phyloP scores from a whole-genome alignment of 2,329 filamentous ascomycete species.

The Penicillium polonicum region DNA sequence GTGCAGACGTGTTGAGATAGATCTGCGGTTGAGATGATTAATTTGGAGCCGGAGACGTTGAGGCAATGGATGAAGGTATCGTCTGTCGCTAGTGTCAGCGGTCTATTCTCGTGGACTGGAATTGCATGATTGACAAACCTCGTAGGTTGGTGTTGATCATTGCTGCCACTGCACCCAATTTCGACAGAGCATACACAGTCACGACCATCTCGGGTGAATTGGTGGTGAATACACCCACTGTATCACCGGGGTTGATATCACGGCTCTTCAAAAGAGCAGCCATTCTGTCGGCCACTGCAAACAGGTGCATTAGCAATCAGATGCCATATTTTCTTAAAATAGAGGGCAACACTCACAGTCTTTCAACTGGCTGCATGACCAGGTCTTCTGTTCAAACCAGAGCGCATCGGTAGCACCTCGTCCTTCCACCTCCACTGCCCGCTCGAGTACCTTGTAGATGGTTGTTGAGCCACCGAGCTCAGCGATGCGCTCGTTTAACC shows the following conservation, averaged over 20 bases:
- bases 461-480: conserved; percentile 42
- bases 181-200: conserved; percentile 46
- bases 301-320: conserved; percentile 5
- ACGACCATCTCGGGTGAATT: conserved; percentile 53
- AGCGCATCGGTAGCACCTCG: conserved; percentile 42
- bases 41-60: conserved; percentile 41
- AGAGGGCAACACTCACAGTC: conserved; percentile 33
- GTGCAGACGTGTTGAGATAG: conserved; percentile 37
- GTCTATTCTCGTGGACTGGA: too few relatives aligned
- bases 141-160: conserved; percentile 50
- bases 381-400: conserved; percentile 51
- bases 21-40: conserved; percentile 48
- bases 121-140: conserved; percentile 31
- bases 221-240: conserved; percentile 48
- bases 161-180: conserved; percentile 47
- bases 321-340: neutral
- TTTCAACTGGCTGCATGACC: conserved; percentile 49
- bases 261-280: conserved; percentile 43
- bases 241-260: conserved; percentile 41
- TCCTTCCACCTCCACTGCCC: conserved; percentile 41
- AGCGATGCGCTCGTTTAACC: conserved; percentile 37
- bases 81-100: conserved; percentile 27
- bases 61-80: conserved; percentile 49
- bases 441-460: conserved; percentile 46
- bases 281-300: conserved; percentile 45